A percentile compares a stretch with the other conserved stretches of the same genome.
Evolutionary conservation across 2,329 filamentous ascomycete genomes (phyloP).

Genomic region (Raffaelea deltoideospora): DNA sequence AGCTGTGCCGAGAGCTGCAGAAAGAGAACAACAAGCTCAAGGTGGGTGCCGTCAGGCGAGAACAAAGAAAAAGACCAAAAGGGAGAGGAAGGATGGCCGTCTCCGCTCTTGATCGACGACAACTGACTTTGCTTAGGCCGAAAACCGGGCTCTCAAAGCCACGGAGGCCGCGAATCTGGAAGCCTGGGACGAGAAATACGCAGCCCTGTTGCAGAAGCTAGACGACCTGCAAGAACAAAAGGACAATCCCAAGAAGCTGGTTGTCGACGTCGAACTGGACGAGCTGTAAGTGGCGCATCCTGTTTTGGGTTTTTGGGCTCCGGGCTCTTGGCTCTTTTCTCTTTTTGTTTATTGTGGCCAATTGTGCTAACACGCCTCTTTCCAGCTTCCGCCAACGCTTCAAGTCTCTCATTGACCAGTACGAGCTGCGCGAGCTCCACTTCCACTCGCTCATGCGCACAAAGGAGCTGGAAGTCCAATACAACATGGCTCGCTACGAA

Average conservation of each 20-base stretch:
- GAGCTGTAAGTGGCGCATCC: constrained; percentile 48
- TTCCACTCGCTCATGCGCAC: constrained; percentile 84
- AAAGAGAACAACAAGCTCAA: constrained; percentile 98
- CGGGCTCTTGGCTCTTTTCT: neutral
- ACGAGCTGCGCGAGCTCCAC: constrained; percentile 86
- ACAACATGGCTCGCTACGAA: constrained; percentile 76
- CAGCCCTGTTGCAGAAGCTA: constrained; percentile 65
- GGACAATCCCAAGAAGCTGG: constrained; percentile 65
- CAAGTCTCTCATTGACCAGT: constrained; percentile 92
- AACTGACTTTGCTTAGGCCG: constrained; percentile 45
- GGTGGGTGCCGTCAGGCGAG: constrained; percentile 38
- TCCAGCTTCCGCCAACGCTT: constrained; percentile 67
- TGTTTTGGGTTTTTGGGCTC: neutral
- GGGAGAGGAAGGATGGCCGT: too few relatives aligned
- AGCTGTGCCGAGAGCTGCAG: constrained; percentile 83
- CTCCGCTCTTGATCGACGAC: too few relatives aligned
- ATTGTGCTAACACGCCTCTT: constrained; percentile 19
- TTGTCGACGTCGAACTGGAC: constrained; percentile 75
- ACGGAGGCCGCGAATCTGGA: constrained; percentile 69
- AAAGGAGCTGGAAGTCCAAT: constrained; percentile 91
- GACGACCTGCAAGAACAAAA: constrained; percentile 82
- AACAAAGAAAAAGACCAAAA: too few relatives aligned
- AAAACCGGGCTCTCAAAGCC: constrained; percentile 84
- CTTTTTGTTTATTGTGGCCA: constrained; percentile 7
- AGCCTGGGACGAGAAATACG: constrained; percentile 73